These are phyloP conservation scores for Penicillium frequentans DNA, from an alignment of 2,329 filamentous ascomycete genomes.

Conservation along the genomic window DNA sequence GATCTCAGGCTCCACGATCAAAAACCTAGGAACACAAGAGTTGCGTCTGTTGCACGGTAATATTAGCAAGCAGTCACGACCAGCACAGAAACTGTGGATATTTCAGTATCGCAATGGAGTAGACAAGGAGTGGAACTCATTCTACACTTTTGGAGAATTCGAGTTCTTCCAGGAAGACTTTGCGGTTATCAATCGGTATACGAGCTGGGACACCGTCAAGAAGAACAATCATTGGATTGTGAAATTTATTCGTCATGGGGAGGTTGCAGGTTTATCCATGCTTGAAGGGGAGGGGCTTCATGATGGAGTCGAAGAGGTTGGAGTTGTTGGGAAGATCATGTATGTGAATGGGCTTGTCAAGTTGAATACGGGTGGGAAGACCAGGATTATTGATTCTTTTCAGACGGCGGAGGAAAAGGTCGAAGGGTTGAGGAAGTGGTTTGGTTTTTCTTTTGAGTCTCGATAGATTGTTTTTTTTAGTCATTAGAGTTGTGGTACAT, in stretches of 20 bases:
- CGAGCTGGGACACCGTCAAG: conserved; percentile 33
- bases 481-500: too few relatives aligned
- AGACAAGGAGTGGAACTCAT: conserved; percentile 41
- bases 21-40: conserved; percentile 57
- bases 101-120: conserved; percentile 43
- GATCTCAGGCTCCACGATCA: conserved; percentile 37
- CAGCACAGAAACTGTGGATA: conserved; percentile 55
- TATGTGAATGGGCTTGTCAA: conserved; percentile 34
- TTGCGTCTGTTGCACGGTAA: conserved; percentile 52
- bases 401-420: conserved; percentile 46
- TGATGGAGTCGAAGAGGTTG: conserved; percentile 18
- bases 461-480: neutral
- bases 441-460: neutral
- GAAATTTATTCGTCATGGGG: conserved; percentile 36
- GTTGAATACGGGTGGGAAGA: conserved; percentile 45
- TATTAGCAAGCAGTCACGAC: conserved; percentile 46
- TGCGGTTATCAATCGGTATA: conserved; percentile 41
- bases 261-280: conserved; percentile 7
- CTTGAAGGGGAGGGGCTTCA: conserved; percentile 3
- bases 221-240: conserved; percentile 36
- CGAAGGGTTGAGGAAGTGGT: conserved; percentile 42
- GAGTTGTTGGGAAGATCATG: conserved; percentile 30
- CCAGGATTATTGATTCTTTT: conserved; percentile 41
- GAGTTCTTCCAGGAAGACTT: conserved; percentile 44
- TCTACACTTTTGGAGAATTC: conserved; percentile 43